Percentiles rank a stretch among this genome's conserved stretches.
These are phyloP conservation scores for Actinidia chinensis DNA, from an alignment of 179 eudicot species.

Conservation along the genomic window DNA sequence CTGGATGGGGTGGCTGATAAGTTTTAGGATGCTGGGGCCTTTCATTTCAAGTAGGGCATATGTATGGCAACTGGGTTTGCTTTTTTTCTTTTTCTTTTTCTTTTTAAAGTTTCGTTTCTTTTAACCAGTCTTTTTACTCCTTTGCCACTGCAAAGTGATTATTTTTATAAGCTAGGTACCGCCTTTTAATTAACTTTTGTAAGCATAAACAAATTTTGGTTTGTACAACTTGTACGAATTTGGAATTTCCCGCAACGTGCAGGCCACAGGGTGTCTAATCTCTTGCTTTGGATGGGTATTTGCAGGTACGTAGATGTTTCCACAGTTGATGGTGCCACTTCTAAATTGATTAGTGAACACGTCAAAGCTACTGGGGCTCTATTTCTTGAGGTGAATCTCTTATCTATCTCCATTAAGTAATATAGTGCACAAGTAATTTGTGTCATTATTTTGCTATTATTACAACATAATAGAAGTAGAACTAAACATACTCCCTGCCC, in stretches of 20 bases:
- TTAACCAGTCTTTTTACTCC: not conserved
- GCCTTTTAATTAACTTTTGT: no score
- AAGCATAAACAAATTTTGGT: not conserved
- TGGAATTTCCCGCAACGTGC: no score
- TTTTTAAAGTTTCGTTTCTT: not conserved
- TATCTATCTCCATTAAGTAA: not conserved
- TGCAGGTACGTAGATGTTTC: conserved; percentile 93
- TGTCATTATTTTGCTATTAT: not conserved
- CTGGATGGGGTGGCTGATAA: conserved; percentile 4
- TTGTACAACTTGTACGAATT: not conserved
- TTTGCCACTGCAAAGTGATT: not conserved
- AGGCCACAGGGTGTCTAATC: not conserved
- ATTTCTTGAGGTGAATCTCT: conserved; percentile 72
- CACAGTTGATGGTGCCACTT: conserved; percentile 83
- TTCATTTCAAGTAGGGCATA: not conserved
- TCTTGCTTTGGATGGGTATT: conserved; percentile 22
- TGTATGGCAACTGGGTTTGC: not conserved
- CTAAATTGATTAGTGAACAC: conserved; percentile 59
- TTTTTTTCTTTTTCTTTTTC: not conserved
- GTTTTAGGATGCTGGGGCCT: not conserved
- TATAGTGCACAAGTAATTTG: not conserved
- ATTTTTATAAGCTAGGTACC: not conserved
- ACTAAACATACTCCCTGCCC: not conserved
- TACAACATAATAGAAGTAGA: not conserved
- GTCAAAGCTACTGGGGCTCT: conserved; percentile 78